Base-by-base conservation (phyloP, 139 green algal genomes). In the Yamagishiella unicocca region DNA sequence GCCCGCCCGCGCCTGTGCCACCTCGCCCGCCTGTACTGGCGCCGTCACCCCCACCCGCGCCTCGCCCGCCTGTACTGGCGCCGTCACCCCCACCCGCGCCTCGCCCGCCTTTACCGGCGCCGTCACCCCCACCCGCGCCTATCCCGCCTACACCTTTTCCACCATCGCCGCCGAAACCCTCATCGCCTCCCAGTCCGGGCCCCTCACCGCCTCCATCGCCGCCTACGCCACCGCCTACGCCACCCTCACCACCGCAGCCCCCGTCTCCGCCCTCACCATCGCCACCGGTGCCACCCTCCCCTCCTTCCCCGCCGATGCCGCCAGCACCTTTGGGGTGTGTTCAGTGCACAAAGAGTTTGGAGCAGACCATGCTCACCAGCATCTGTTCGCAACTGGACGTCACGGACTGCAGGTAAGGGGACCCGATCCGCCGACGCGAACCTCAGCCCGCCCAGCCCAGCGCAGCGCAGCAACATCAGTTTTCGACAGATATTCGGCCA, bases 321-420 rank as follows among this genome's bases (percentile, higher is more conserved):
- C 67, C 53, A 4, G 27, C 67, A 17, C 67, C 67, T 1, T 25
- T 54, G 43, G 29, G 22, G 35, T 81, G 82, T 42, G 5, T 82
- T 9, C 0, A 0, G 4, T 85, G 82, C 68, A 64, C 46, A 4
- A 2, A 42, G 0, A 8, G 21, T 12, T 37, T 88, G 35, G 66
- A 42, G 24, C 21, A 37, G 29, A 19, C 22, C 4, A 45, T 88
- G 68, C 40, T 79, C 12, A 4, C 50, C 9, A 64, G 33, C 38
- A 29, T 88, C 27, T 88, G 82, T 53, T 14, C 38, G 19, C 82
- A 88, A 25, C 37, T 88, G 6, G 68, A 73, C 12, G 27, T 88
- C 8, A 22, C 61, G 9, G 82, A 80, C 46, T 85, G 79, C 79
- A 85, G 53, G 71, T 80, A 40, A 24, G 72, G 40, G 40, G n/a